Conservation (phyloP, 129 eudicot genomes). For the Flaveria linearis region DNA sequence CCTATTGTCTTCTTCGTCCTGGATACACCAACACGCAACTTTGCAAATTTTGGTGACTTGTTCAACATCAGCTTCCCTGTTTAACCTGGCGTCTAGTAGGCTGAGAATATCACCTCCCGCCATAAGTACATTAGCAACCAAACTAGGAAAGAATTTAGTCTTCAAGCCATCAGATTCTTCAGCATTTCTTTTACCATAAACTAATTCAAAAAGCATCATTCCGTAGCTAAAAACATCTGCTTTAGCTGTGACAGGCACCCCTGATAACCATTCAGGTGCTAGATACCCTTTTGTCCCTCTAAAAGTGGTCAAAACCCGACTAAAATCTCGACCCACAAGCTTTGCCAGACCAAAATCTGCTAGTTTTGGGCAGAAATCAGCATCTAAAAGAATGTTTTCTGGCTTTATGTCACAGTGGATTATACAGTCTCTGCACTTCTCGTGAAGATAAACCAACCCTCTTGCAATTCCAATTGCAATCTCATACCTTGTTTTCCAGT, state of each 20-base stretch:
- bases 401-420: conserved; percentile 87
- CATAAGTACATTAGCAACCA: conserved; percentile 44
- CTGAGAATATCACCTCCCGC: conserved; percentile 67
- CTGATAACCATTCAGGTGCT: conserved; percentile 83
- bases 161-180: conserved; percentile 39
- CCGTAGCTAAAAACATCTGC: conserved; percentile 85
- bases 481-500: conserved; percentile 65
- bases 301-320: conserved; percentile 64
- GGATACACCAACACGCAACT: conserved; percentile 85
- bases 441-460: conserved; percentile 73
- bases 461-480: conserved; percentile 71
- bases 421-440: conserved; percentile 69
- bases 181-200: conserved; percentile 59
- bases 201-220: conserved; percentile 70
- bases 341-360: conserved; percentile 89
- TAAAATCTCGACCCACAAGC: conserved; percentile 73
- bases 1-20: conserved; percentile 65
- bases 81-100: conserved; percentile 55
- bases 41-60: conserved; percentile 59
- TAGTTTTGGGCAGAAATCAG: conserved; percentile 52
- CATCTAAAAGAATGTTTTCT: conserved; percentile 67
- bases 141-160: conserved; percentile 52
- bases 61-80: conserved; percentile 46
- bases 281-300: conserved; percentile 73
- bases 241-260: conserved; percentile 61